A percentile compares a stretch with the other conserved stretches of the same genome.
These are phyloP conservation scores for Annona cherimola DNA, from an alignment of 164 flowering plant species.

Conservation along the genomic window DNA sequence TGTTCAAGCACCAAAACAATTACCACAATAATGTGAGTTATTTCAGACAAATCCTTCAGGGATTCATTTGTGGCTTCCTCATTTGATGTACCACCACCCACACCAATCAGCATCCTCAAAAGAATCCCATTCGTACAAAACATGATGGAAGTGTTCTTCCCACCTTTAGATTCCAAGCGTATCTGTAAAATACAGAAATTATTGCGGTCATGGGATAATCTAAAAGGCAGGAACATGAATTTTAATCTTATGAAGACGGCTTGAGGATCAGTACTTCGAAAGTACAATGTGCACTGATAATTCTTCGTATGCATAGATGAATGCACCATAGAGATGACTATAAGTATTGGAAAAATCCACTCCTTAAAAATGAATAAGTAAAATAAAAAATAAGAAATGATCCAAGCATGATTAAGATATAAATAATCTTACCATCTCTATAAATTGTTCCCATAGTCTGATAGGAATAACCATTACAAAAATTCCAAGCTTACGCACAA, in stretches of 20 bases:
- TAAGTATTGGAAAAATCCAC: neutral
- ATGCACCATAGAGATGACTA: neutral
- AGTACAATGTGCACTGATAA: neutral
- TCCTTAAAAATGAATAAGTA: no score
- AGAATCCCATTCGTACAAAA: conserved; percentile 94
- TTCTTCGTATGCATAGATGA: neutral
- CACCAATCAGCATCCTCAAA: conserved; percentile 62
- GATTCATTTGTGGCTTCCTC: conserved; percentile 19
- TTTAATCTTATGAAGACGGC: neutral
- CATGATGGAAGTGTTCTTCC: conserved; percentile 74
- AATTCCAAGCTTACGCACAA: no score
- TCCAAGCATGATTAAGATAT: neutral
- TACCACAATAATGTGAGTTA: conserved; percentile 97
- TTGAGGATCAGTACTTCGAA: neutral
- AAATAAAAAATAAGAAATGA: neutral
- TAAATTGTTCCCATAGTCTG: no score
- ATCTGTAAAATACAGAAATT: conserved; percentile 39
- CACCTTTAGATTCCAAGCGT: conserved; percentile 86
- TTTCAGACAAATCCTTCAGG: conserved; percentile 25
- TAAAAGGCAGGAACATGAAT: neutral
- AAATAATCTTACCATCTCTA: no score
- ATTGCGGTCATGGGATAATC: neutral
- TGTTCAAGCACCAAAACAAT: neutral
- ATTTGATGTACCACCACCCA: conserved; percentile 26
- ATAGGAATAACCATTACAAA: no score